Evolutionary conservation across 441 rosid species (phyloP).

Genomic region (Iberis amara): DNA sequence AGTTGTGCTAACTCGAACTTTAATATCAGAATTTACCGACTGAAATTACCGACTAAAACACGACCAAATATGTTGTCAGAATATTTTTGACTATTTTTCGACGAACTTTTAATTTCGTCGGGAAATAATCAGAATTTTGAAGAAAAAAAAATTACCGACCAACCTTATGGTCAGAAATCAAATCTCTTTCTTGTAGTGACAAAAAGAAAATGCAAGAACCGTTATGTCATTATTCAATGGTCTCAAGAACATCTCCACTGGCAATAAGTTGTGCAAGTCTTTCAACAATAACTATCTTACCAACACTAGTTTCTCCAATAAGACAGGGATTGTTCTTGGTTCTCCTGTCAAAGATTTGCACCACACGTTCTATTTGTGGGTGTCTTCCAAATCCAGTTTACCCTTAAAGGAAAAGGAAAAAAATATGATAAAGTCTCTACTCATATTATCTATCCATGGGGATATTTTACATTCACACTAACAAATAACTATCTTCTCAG

Average conservation of each 20-base stretch:
- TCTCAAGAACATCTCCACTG: conserved; percentile 79
- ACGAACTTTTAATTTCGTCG: too few relatives aligned
- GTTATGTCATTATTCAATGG: conserved; percentile 35
- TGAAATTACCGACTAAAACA: too few relatives aligned
- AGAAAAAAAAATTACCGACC: too few relatives aligned
- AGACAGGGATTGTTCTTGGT: conserved; percentile 96
- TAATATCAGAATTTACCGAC: too few relatives aligned
- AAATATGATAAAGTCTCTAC: neutral
- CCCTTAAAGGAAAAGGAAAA: conserved; percentile 44
- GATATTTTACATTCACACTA: neutral
- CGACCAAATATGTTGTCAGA: too few relatives aligned
- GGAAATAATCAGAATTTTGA: too few relatives aligned
- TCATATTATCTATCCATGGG: neutral
- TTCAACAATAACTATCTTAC: conserved; percentile 98
- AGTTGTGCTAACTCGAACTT: too few relatives aligned
- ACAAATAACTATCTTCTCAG: conserved; percentile 68
- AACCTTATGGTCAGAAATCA: too few relatives aligned
- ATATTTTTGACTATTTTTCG: too few relatives aligned
- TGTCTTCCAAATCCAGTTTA: conserved; percentile 92
- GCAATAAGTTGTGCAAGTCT: conserved; percentile 88
- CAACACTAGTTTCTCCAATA: conserved; percentile 99
- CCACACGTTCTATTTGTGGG: conserved; percentile 76
- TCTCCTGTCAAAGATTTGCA: conserved; percentile 86
- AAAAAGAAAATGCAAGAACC: too few relatives aligned
- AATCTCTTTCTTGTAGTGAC: too few relatives aligned